Base-by-base conservation (phyloP, 768 basidiomycete species). In the Naganishia friedmannii region DNA sequence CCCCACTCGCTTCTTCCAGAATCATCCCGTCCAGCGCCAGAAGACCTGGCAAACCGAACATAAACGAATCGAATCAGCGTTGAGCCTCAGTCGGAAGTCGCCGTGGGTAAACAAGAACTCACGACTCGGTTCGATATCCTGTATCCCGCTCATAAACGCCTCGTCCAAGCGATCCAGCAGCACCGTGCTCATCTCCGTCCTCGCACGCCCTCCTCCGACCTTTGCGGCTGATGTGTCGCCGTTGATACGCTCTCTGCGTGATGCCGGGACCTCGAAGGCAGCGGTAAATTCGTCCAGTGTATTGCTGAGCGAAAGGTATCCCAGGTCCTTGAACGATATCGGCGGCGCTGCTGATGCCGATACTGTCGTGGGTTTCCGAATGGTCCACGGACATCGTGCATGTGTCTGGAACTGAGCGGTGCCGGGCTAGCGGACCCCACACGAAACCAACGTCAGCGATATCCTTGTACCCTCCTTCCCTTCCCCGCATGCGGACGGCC, bases 331-430 rank as follows among this genome's bases (percentile, higher is more conserved):
- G 42, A 8, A 10, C 42, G 42, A 42, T 17, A 13, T 2, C 15
- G 42, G 7, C 2, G 15, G 7, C 15, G 42, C 7, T 42, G 42
- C 7, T 68, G 69, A 45, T 71, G 15, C 17, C 74, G 70, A 45
- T 74, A 73, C 26, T 70, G 63, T 12, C 54, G n/a, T n/a, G n/a
- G 68, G 37, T 70, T 54, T 13, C 13, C 67, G 39, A 32, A 96
- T 85, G 77, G 90, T 88, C 93, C 93, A 96, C 51, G 88, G 90
- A 80, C 93, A 95, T 42, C 92, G 88, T 76, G 93, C 91, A 78
- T 94, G 93, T 15, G 89, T 85, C 77, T 96, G 93, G 76, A 96
- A 96, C 28, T 92, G 81, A 4, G 92, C 88, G 0, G 92, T 88
- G 7, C 93, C 93, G 34, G 91, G 90, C 93, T 95, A 66, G 7